Conservation (phyloP, 129 eudicot genomes). For the Flaveria bidentis region DNA sequence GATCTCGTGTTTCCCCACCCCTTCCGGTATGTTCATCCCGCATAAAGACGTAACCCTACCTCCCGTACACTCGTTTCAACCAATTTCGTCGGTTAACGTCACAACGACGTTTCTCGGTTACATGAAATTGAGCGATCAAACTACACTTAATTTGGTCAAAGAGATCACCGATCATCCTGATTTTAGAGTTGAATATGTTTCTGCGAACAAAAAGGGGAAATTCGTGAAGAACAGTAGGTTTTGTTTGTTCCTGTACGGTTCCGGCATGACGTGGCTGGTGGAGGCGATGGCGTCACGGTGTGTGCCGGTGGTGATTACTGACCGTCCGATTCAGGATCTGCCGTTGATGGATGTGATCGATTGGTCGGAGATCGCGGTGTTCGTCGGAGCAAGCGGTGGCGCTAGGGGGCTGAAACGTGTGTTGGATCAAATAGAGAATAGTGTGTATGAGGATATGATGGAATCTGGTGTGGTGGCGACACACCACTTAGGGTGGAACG, state of each 20-base stretch:
- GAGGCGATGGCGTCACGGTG: slow-evolving; percentile 69
- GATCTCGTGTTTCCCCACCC: slow-evolving; percentile 64
- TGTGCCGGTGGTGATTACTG: slow-evolving; percentile 85
- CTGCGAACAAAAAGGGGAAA: slow-evolving; percentile 28
- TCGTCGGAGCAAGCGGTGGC: slow-evolving; percentile 54
- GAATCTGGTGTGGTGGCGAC: slow-evolving; percentile 69
- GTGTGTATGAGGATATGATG: slow-evolving; percentile 56
- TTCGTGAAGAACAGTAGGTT: slow-evolving; percentile 42
- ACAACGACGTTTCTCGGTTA: slow-evolving; percentile 47
- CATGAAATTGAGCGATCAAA: slow-evolving; percentile 23
- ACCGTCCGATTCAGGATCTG: slow-evolving; percentile 88
- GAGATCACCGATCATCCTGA: slow-evolving; percentile 41
- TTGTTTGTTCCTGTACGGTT: slow-evolving; percentile 63
- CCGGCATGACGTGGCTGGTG: slow-evolving; percentile 61
- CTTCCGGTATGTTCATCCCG: slow-evolving; percentile 68
- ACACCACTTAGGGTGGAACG: slow-evolving; percentile 78
- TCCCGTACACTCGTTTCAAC: slow-evolving; percentile 30
- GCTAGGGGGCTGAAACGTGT: slow-evolving; percentile 47
- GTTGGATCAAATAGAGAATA: slow-evolving; percentile 44
- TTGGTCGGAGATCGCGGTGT: slow-evolving; percentile 72
- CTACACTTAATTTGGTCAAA: slow-evolving; percentile 23
- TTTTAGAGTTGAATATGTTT: slow-evolving; percentile 52
- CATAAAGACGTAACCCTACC: slow-evolving; percentile 85
- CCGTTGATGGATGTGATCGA: slow-evolving; percentile 86
- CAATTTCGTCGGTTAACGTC: slow-evolving; percentile 24